Evolutionary conservation across 129 eudicot genomes (phyloP).

Genomic region (Deinandra increscens): DNA sequence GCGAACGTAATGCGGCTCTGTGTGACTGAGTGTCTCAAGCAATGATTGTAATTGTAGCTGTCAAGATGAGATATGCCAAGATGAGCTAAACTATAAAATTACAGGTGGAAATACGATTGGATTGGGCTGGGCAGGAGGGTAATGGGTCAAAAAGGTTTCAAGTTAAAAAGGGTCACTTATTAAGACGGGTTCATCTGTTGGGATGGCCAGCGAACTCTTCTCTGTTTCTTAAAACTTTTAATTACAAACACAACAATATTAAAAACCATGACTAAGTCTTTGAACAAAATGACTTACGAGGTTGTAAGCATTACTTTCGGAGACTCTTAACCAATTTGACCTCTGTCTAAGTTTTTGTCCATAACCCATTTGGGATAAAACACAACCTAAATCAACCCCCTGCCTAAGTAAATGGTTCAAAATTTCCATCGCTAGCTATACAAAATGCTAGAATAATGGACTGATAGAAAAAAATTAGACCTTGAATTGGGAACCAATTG

Average conservation of each 20-base stretch:
- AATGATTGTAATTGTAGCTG: conserved; percentile 89
- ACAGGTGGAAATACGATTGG: not conserved
- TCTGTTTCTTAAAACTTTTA: not conserved
- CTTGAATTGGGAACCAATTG: conserved; percentile 84
- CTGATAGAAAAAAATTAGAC: conserved; percentile 31
- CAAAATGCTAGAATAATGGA: conserved; percentile 7
- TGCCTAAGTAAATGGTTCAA: conserved; percentile 3
- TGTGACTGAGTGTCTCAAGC: conserved; percentile 83
- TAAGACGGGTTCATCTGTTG: not conserved
- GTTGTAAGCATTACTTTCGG: not conserved
- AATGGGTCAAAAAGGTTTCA: not conserved
- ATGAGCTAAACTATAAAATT: conserved; percentile 11
- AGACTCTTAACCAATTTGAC: not conserved
- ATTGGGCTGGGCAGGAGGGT: not conserved
- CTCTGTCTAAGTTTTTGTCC: not conserved
- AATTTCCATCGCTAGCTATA: not conserved
- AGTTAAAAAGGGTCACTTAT: not conserved
- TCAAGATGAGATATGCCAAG: conserved; percentile 14
- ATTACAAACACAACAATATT: not conserved
- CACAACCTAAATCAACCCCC: not conserved
- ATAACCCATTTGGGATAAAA: not conserved
- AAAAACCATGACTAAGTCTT: not conserved
- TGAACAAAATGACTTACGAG: not conserved
- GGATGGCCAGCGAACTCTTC: not conserved
- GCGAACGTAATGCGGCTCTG: conserved; percentile 90